phyloP scores from a whole-genome alignment of 148 eudicot species.

The Vaccinium vitisidaea region DNA sequence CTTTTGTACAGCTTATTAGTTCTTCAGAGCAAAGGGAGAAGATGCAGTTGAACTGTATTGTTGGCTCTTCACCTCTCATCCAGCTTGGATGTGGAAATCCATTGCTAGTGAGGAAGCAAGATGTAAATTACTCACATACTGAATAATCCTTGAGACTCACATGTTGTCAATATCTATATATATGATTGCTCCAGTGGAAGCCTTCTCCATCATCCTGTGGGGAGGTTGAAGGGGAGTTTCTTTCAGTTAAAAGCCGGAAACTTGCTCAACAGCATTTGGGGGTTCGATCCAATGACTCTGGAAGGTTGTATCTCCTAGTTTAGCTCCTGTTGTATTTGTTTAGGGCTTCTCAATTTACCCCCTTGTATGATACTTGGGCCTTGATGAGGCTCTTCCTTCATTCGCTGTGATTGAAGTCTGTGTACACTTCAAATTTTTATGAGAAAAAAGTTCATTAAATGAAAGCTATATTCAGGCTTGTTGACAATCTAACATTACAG shows the following conservation, averaged over 20 bases:
- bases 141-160: neutral
- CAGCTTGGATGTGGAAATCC: constrained; percentile 16
- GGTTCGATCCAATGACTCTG: neutral
- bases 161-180: neutral
- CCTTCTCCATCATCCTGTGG: neutral
- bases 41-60: neutral
- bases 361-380: neutral
- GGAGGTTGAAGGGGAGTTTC: neutral
- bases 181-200: neutral
- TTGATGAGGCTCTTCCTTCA: neutral
- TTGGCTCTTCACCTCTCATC: neutral
- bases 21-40: neutral
- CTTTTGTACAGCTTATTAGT: neutral
- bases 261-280: constrained; percentile 3
- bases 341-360: neutral
- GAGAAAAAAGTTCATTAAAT: neutral
- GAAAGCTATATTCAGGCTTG: neutral
- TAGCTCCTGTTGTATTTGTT: neutral
- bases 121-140: neutral
- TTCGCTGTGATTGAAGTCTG: neutral
- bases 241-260: neutral
- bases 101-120: neutral
- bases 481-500: neutral
- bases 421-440: neutral
- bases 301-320: no score